phyloP scores from a whole-genome alignment of 192 early-diverging fungal genomes.

The Umbelopsis ramanniana region DNA sequence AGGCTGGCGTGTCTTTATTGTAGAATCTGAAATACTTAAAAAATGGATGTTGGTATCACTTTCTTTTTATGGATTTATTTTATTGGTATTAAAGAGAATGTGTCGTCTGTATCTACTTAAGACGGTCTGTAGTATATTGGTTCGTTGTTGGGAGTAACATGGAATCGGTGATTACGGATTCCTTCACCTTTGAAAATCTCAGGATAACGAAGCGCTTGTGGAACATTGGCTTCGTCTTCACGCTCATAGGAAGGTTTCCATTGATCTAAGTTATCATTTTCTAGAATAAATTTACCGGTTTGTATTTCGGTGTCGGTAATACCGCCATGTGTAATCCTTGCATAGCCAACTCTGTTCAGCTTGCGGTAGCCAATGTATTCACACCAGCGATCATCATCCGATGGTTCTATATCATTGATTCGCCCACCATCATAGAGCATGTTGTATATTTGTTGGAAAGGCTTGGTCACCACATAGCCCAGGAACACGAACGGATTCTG shows the following conservation, averaged over 20 bases:
- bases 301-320: constrained; percentile 89
- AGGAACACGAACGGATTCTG: constrained; percentile 78
- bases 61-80: not conserved
- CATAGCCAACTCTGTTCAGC: constrained; percentile 72
- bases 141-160: constrained; percentile 66
- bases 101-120: constrained; percentile 54
- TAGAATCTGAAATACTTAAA: too few relatives aligned
- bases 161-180: constrained; percentile 74
- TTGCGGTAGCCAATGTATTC: constrained; percentile 83
- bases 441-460: constrained; percentile 64
- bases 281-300: constrained; percentile 70
- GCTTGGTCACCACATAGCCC: constrained; percentile 81
- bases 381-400: constrained; percentile 83
- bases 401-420: constrained; percentile 77
- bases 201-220: constrained; percentile 64
- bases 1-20: too few relatives aligned
- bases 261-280: constrained; percentile 43
- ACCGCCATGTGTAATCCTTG: constrained; percentile 77
- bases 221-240: constrained; percentile 58
- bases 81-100: not conserved
- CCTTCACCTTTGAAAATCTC: constrained; percentile 70
- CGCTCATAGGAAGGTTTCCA: constrained; percentile 63
- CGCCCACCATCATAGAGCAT: constrained; percentile 66
- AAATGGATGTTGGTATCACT: too few relatives aligned
- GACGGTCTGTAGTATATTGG: constrained; percentile 33